Evolutionary conservation across 805 yeast genomes (phyloP).

Genomic region (Cyberlindnera subsufficiens): DNA sequence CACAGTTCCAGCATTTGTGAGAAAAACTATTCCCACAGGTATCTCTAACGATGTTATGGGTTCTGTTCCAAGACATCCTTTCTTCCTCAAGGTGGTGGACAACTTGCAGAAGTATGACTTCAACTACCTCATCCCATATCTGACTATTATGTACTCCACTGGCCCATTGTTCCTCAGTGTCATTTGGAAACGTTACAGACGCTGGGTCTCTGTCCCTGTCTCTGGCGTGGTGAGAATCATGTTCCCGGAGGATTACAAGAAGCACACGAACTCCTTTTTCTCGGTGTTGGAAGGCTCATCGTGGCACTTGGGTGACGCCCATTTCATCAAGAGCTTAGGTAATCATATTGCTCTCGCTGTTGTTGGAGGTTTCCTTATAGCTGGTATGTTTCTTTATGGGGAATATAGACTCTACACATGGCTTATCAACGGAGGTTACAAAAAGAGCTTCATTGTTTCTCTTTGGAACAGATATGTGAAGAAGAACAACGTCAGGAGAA

Average conservation of each 20-base stretch:
- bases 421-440: slow-evolving; percentile 28
- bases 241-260: slow-evolving; percentile 69
- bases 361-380: slow-evolving; percentile 60
- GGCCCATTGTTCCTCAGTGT: slow-evolving; percentile 87
- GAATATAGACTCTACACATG: slow-evolving; percentile 43
- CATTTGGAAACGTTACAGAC: slow-evolving; percentile 80
- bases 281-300: slow-evolving; percentile 77
- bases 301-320: slow-evolving; percentile 90
- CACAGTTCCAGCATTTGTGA: slow-evolving; percentile 76
- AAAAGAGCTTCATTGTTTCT: slow-evolving; percentile 11
- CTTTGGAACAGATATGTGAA: slow-evolving; percentile 14
- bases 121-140: slow-evolving; percentile 81
- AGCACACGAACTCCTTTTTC: slow-evolving; percentile 58
- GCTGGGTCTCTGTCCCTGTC: slow-evolving; percentile 63
- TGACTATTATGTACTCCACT: slow-evolving; percentile 89
- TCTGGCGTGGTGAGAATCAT: slow-evolving; percentile 63
- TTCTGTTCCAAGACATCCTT: slow-evolving; percentile 79
- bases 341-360: slow-evolving; percentile 71
- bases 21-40: slow-evolving; percentile 88
- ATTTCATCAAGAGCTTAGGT: slow-evolving; percentile 66
- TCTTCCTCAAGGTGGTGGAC: slow-evolving; percentile 66
- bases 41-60: slow-evolving; percentile 94
- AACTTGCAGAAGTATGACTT: slow-evolving; percentile 53
- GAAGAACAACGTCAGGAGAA: slow-evolving; percentile 18
- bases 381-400: slow-evolving; percentile 36